Conservation (phyloP, 208 protist species). For the Angomonas deanei region DNA sequence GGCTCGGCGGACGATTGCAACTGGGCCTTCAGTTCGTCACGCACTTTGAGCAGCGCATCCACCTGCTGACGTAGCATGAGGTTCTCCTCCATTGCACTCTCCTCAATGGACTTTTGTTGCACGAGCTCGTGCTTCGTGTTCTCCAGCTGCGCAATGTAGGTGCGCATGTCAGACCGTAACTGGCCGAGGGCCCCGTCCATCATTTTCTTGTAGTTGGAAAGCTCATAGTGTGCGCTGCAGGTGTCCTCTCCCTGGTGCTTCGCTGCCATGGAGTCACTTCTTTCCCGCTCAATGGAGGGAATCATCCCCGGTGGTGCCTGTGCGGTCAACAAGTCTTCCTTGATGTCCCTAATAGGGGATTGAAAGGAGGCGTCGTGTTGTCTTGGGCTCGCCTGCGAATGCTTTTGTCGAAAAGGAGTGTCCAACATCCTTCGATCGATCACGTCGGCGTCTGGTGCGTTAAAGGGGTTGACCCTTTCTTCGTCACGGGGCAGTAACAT, state of each 20-base stretch:
- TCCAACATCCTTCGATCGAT: not conserved
- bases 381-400: not conserved
- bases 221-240: constrained; percentile 29
- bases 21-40: not conserved
- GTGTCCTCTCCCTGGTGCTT: constrained; percentile 9
- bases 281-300: not conserved
- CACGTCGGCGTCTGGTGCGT: not conserved
- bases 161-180: constrained; percentile 33
- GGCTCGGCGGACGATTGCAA: not conserved
- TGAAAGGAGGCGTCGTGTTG: not conserved
- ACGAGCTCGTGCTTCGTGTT: constrained; percentile 19
- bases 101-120: constrained; percentile 7
- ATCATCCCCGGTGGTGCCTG: not conserved
- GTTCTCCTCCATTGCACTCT: constrained; percentile 6
- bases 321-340: not conserved
- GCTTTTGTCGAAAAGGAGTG: not conserved
- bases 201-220: constrained; percentile 43
- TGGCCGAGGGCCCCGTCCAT: constrained; percentile 50
- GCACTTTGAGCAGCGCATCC: not conserved
- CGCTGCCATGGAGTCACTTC: constrained; percentile 13
- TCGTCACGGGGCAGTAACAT: not conserved
- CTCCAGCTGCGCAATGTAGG: constrained; percentile 20
- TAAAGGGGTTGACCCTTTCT: not conserved
- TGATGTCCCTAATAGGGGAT: not conserved
- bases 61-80: not conserved